Base-by-base conservation (phyloP, 2,329 filamentous ascomycete genomes). In the Colletotrichum spinosum region DNA sequence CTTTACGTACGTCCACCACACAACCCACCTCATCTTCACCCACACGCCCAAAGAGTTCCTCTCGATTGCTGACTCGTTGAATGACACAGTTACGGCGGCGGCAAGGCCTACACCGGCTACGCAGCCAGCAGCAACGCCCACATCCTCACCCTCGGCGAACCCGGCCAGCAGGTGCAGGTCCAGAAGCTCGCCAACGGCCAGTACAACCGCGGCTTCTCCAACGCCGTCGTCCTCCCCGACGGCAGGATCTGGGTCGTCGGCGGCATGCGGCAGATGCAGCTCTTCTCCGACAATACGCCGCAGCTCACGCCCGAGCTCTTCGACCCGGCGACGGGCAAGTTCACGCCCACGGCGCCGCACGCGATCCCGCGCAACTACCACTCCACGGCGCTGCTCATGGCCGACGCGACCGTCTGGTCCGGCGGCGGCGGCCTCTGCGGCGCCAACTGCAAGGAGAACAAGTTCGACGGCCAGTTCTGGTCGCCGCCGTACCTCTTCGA, bases 391-490 rank as follows among this genome's bases (percentile, higher is more conserved):
- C 71, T 87, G 6, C 76, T 87, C 2, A 74, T 86, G 12, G 77
- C 78, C 0, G 83, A 87, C 64, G 84, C 73, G 0, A 82, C 78
- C 1, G 81, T 87, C 4, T 76, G 84, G 59, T 81, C 73, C 15
- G 84, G 78, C 9, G 85, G 85, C 12, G 83, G 85, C 8, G 85
- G 85, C 2, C 77, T 88, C 4, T 88, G 86, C 69, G 72, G 72
- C 50, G 80, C 69, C 25, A 75, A 78, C 45, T 78, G 73, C 62
- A 75, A 75, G 60, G 81, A 77, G 57, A 72, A 88, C 59, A 86
- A 88, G 67, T 80, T 78, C 38, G 83, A 88, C 65, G 84, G 73
- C 2, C 81, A 88, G 72, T 82, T 88, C 55, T 88, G 81, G 72
- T 79, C 77, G 4, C 86, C 86, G 1, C 80, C 83, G 0, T 88